Evolutionary conservation across 495 filamentous ascomycete species (phyloP).

Genomic region (Penicillium steckii): DNA sequence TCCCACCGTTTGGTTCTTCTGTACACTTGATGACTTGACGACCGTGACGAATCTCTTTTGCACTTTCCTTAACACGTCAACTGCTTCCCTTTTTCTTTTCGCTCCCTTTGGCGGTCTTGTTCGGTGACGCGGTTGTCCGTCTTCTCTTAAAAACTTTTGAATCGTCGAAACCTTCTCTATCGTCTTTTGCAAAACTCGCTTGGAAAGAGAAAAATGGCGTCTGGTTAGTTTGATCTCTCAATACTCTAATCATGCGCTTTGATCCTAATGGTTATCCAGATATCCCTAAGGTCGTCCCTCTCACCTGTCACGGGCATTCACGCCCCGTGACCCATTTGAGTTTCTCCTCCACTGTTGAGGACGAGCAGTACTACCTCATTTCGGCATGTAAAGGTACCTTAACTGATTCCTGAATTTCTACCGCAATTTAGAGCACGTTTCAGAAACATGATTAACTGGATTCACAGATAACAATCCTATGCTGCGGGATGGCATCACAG

Average conservation of each 20-base stretch:
- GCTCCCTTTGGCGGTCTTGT: conserved; percentile 6
- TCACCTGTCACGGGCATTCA: conserved; percentile 97
- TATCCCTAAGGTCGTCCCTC: conserved; percentile 74
- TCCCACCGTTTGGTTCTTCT: conserved; percentile 23
- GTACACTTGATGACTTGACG: conserved; percentile 43
- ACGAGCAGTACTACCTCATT: conserved; percentile 88
- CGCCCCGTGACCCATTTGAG: conserved; percentile 92
- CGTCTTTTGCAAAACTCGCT: neutral
- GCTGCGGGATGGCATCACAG: conserved; percentile 94
- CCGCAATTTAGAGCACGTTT: neutral
- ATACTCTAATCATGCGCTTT: neutral
- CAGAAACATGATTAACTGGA: conserved; percentile 1
- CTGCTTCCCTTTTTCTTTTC: conserved; percentile 14
- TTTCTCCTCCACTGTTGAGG: conserved; percentile 85
- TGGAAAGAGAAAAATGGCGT: conserved; percentile 7
- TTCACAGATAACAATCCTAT: conserved; percentile 88
- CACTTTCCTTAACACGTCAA: conserved; percentile 30
- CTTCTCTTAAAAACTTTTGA: neutral
- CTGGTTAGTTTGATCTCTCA: conserved; percentile 8
- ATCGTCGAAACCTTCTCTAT: neutral
- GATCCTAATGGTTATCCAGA: conserved; percentile 30
- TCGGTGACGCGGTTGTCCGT: conserved; percentile 7
- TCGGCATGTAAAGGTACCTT: conserved; percentile 93
- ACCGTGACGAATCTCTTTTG: conserved; percentile 47
- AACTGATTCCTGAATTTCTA: neutral